Base-by-base conservation (phyloP, 2,329 filamentous ascomycete genomes). In the Ascocoryne sarcoides region DNA sequence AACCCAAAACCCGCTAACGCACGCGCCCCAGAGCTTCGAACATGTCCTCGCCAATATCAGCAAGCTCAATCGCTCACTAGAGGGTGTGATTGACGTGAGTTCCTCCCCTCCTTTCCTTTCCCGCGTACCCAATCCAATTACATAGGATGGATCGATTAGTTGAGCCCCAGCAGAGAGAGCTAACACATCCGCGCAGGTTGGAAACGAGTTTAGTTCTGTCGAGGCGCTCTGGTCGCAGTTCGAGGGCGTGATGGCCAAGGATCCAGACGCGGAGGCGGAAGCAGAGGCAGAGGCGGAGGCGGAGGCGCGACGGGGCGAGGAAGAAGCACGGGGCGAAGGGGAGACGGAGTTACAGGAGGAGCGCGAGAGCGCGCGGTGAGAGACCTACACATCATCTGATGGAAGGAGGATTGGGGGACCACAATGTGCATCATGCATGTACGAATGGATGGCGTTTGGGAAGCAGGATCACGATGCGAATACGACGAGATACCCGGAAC, bases 201-300 rank as follows among this genome's bases (percentile, higher is more conserved):
- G 92, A 28, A 95, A 95, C 63, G 92, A 98, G 58, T 95, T 98
- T 65, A 82, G 84, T n/a, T 89, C 87, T 3, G 92, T 98, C 32
- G 92, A 98, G 63, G 88, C 87, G 20, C 73, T 98, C 12, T 98
- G 92, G 92, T 93, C 85, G 29, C 87, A 94, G 57, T 96, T 98
- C 58, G 92, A 98, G 66, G 84, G 82, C 51, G 89, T 96, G 53
- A 96, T 95, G 89, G 85, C 77, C 7, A 85, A 82, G 56, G 74
- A 82, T 41, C 64, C 66, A 2, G 67, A 65, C 36, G 54, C 57
- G 2, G 48, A 58, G 14, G 56, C 49, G 10, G 52, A 60, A 31
- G 55, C 46, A 40, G 33, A 53, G 53, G 41, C 44, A 19, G 67
- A 65, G 36, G 54, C 57, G 2, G 48, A 58, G 14, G 56, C 49